These are phyloP conservation scores for Coffea eugenioides DNA, from an alignment of 257 asterid genomes.

Conservation along the genomic window DNA sequence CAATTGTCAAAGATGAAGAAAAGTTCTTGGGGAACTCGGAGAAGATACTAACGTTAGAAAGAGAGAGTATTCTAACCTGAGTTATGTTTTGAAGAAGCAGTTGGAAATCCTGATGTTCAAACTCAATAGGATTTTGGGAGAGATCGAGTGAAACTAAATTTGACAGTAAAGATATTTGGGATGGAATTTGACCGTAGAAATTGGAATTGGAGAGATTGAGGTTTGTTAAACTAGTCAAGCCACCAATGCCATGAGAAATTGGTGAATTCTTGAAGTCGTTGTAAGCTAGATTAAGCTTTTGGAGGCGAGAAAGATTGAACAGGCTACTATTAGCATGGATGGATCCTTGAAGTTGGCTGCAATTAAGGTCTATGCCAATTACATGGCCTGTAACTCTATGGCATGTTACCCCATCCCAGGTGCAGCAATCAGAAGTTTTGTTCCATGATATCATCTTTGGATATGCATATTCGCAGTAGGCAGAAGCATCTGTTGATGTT, in stretches of 20 bases:
- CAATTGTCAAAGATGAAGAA: constrained; percentile 2
- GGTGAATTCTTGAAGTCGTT: neutral
- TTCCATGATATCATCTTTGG: neutral
- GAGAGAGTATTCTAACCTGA: neutral
- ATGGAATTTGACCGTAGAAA: neutral
- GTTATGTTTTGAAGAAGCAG: neutral
- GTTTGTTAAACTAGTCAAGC: neutral
- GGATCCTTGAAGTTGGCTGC: neutral
- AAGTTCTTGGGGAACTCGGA: neutral
- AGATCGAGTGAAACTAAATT: neutral
- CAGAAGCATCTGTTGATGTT: no score
- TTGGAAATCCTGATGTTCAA: neutral
- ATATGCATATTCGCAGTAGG: no score
- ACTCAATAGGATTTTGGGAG: neutral
- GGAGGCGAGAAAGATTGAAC: neutral
- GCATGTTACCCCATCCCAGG: constrained; percentile 8
- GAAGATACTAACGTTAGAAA: neutral
- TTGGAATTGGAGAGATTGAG: neutral
- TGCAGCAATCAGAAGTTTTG: neutral
- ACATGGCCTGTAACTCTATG: constrained; percentile 11
- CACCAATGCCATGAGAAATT: neutral
- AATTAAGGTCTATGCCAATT: neutral
- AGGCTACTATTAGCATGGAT: neutral
- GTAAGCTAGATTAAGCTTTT: neutral
- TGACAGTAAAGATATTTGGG: neutral